Evolutionary conservation across 2,329 filamentous ascomycete species (phyloP), one percentile per base, ranked within the genome.

Genomic region (Arthrobotrys conoides): DNA sequence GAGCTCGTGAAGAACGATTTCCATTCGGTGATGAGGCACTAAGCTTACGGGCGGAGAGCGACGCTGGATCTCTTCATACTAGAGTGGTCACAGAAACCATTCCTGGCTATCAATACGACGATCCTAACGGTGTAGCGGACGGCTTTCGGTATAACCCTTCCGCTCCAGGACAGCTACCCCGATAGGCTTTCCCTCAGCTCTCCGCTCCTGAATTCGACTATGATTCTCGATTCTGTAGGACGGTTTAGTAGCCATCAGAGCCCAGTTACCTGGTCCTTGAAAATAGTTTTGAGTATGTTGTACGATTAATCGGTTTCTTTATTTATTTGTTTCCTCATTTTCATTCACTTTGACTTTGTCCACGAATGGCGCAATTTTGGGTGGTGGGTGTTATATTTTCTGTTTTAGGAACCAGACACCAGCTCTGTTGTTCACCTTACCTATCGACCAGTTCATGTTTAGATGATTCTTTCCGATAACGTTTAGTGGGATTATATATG

Each of bases 21-120:
- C 73, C 73, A 8, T 77, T 77, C 33, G 73, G 73, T 14, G 73
- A 77, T 38, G 73, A 77, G 18, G 73, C 73, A n/a, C 53, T 77
- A 20, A 77, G 73, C 20, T 36, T 77, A 12, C 73, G 67, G 12
- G 59, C 61, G 5, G 73, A 63, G 24, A 77, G 73, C 30, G 73
- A 77, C 12, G 61, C 67, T 5, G 73, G 67, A 10, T 77, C 73
- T 12, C 41, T 77, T 30, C 73, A 41, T 14, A 33, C 67, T 22
- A 49, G 20, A 5, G 30, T 30, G 20, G 30, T 24, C n/a, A 30
- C 53, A 24, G 73, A 77, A 30, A 44, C 44, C 4, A 77, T 77
- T n/a, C 73, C 73, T 5, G 73, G 71, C 36, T 77, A 77, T 24
- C 67, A 71, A 63, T 71, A 71, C 20, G 73, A 77, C 24, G 73